Conservation (phyloP, 2,329 filamentous ascomycete genomes). For the Fusarium sp. region DNA sequence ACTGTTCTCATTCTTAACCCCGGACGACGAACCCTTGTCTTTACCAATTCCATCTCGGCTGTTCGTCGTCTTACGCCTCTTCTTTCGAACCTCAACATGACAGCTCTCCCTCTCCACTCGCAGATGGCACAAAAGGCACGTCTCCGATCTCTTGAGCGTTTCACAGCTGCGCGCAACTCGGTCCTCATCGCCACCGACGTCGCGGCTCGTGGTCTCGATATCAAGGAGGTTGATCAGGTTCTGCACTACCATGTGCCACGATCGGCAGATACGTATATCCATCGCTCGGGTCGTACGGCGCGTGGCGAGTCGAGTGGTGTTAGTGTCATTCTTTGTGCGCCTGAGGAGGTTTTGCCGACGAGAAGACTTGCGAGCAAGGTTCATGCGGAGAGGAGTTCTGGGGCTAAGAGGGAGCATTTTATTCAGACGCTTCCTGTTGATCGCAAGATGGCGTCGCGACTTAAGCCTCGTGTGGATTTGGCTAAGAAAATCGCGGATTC, state of each 20-base stretch:
- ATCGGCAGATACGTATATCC: conserved; percentile 92
- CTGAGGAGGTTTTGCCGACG: conserved; percentile 89
- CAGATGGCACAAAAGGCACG: conserved; percentile 97
- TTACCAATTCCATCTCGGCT: conserved; percentile 95
- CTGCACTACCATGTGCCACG: conserved; percentile 96
- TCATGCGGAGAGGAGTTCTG: conserved; percentile 69
- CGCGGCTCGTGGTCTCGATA: conserved; percentile 92
- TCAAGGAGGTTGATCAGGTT: conserved; percentile 87
- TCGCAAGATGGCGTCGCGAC: conserved; percentile 77
- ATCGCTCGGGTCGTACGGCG: conserved; percentile 93
- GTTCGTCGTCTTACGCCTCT: conserved; percentile 88
- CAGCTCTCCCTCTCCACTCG: conserved; percentile 84
- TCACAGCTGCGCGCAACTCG: conserved; percentile 72
- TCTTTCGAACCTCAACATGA: conserved; percentile 82
- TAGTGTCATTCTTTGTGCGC: conserved; percentile 88
- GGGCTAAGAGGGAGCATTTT: conserved; percentile 66
- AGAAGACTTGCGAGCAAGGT: conserved; percentile 88
- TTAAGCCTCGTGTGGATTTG: conserved; percentile 81
- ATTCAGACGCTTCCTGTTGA: conserved; percentile 88
- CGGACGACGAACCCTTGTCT: conserved; percentile 84
- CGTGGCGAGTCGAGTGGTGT: conserved; percentile 81
- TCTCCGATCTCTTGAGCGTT: conserved; percentile 90
- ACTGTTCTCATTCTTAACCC: conserved; percentile 85
- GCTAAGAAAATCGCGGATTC: conserved; percentile 91
- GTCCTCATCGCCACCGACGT: conserved; percentile 95